These are phyloP conservation scores for Dicorynia guianensis DNA, from an alignment of 306 rosid genomes.

Conservation along the genomic window DNA sequence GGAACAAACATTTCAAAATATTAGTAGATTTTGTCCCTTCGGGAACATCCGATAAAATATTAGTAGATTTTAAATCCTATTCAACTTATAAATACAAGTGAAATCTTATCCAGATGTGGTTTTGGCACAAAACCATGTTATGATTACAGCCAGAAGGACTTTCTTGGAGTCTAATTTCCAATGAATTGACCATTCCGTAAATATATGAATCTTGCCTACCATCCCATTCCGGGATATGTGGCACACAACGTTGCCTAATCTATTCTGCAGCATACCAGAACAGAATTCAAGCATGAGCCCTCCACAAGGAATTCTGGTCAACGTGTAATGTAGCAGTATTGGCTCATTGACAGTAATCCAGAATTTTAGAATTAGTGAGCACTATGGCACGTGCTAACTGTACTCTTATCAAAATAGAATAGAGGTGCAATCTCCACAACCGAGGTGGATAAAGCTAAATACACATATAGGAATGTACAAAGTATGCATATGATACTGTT, in stretches of 20 bases:
- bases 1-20: too few relatives aligned
- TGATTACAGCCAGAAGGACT: constrained; percentile 1
- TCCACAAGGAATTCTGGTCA: background rate
- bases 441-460: too few relatives aligned
- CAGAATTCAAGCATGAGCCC: constrained; percentile 6
- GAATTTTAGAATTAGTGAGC: constrained; percentile 1
- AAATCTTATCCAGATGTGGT: too few relatives aligned
- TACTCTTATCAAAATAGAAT: constrained; percentile 2
- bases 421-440: background rate
- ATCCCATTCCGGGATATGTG: constrained; percentile 7
- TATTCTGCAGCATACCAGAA: background rate
- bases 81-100: too few relatives aligned
- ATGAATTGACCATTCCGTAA: background rate
- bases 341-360: background rate
- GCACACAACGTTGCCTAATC: constrained; percentile 25
- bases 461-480: too few relatives aligned
- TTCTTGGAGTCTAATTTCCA: background rate
- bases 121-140: too few relatives aligned
- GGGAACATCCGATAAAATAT: too few relatives aligned
- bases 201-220: constrained; percentile 1
- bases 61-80: too few relatives aligned
- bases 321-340: constrained; percentile 3
- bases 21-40: too few relatives aligned
- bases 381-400: constrained; percentile 3
- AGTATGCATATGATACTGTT: too few relatives aligned